Evolutionary conservation across 768 basidiomycete species (phyloP), one percentile per base, ranked within the genome.

Genomic region (Macrolepiota dolichaula): DNA sequence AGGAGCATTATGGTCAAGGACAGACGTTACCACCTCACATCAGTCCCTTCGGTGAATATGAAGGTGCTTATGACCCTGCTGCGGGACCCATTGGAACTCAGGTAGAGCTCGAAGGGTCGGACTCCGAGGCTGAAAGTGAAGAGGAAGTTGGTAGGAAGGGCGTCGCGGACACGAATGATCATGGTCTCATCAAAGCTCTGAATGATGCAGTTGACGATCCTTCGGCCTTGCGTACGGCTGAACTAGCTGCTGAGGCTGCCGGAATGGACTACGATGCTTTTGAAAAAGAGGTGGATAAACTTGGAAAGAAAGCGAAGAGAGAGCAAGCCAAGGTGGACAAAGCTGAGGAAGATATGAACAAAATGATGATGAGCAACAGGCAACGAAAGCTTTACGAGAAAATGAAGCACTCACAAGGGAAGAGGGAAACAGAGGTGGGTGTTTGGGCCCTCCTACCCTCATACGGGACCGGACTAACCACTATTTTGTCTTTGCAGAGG

Each of bases 361-460:
- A 96, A 82, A 96, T 98, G 88, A 82, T 98, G 85, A 88, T 97
- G 88, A 96, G 92, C 78, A 94, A 93, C 74, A 94, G 91, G 77
- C 90, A 96, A 73, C 84, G 87, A 67, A 96, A 96, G 75, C 74
- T 97, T 67, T 96, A 96, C 72, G 93, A 94, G 74, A 90, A 90
- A 76, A 91, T 97, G 85, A 93, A 94, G 76, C 85, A 91, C 71
- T 87, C 88, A 65, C 84, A 96, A 71, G 81, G 83, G 71, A 91
- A 88, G 75, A 87, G 87, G 62, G 79, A 80, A 13, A 76, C 81
- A 25, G 92, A 96, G 90, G 95, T 95, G 71, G 66, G 88, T 77
- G 25, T 55, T 60, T 35, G 36, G 25, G 27, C 29, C 5, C 22
- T 27, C 32, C 40, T 42, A 29, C 42, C 19, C 49, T 42, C 29